phyloP scores from a whole-genome alignment of 1,139 yeast species.

The Sugiyamaella novakii region DNA sequence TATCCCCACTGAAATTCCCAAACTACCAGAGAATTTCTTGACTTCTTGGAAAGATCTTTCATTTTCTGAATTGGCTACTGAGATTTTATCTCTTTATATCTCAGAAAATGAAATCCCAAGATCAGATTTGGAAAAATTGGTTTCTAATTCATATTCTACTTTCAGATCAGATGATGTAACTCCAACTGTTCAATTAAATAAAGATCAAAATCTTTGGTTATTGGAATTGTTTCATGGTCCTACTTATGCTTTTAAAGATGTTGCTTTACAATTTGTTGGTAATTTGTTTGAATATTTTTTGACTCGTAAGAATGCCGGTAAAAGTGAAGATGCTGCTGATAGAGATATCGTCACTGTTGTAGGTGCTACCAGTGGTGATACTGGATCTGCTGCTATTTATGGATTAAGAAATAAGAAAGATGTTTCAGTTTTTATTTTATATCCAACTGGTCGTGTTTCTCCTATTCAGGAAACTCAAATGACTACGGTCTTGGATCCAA shows the following conservation, averaged over 20 bases:
- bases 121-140: constrained; percentile 62
- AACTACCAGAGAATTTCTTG: constrained; percentile 60
- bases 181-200: constrained; percentile 67
- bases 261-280: constrained; percentile 96
- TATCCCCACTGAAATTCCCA: constrained; percentile 81
- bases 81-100: constrained; percentile 80
- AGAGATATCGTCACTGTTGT: constrained; percentile 90
- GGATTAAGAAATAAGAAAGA: constrained; percentile 96
- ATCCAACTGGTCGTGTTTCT: constrained; percentile 96
- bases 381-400: constrained; percentile 98
- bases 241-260: constrained; percentile 97
- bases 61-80: constrained; percentile 84
- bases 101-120: constrained; percentile 68
- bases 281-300: constrained; percentile 91
- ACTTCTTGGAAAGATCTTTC: constrained; percentile 69
- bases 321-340: constrained; percentile 54
- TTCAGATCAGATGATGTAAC: constrained; percentile 86
- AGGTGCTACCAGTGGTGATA: constrained; percentile 99
- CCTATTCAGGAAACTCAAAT: constrained; percentile 98
- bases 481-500: constrained; percentile 94
- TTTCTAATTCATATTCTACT: constrained; percentile 77
- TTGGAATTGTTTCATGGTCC: constrained; percentile 98
- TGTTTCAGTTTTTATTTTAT: constrained; percentile 90
- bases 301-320: constrained; percentile 68
- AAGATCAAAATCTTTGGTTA: constrained; percentile 63